Evolutionary conservation across 306 rosid species (phyloP), one percentile per base, ranked within the genome.

Genomic region (Adenanthera pavonina): DNA sequence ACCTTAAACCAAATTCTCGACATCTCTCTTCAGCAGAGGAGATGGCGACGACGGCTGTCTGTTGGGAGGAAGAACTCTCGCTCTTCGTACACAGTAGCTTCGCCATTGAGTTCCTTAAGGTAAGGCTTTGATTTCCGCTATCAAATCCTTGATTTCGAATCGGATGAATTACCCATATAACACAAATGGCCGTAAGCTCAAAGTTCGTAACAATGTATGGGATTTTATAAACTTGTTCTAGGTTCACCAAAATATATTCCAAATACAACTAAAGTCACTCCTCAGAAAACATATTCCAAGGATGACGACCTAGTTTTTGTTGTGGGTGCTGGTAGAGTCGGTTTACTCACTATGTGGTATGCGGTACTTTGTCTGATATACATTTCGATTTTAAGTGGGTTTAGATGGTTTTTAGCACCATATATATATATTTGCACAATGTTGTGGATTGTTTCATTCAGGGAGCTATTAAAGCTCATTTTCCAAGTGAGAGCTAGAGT

Each of bases 311-410:
- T 92, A 30, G 97, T 87, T 25, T 94, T 94, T 85, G 97, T 94
- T 81, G 98, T 97, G 25, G 98, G 98, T 75, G 97, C 97, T 51
- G 98, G 98, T 56, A 91, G 17, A 89, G 98, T 94, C 84, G 98
- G 98, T 74, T 94, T 97, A 73, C n/a, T n/a, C 84, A 97, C 82
- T 87, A 94, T 44, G 98, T 94, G 76, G 92, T n/a, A n/a, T n/a
- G n/a, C n/a, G 98, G 98, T 92, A 78, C 70, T 61, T 78, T 73
- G 78, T 34, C 57, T 78, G 44, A 33, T 54, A 20, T 59, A 2
- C 59, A 25, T 49, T 79, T 69, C 71, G 41, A 41, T 25, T 60
- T 60, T 60, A 25, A 60, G 67, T 60, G 67, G 4, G 0, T 25
- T 60, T 2, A 9, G 15, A 1, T 8, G 7, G 20, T 19, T 70